Evolutionary conservation across 768 basidiomycete genomes (phyloP).

Genomic region (Hebeloma cylindrosporum): DNA sequence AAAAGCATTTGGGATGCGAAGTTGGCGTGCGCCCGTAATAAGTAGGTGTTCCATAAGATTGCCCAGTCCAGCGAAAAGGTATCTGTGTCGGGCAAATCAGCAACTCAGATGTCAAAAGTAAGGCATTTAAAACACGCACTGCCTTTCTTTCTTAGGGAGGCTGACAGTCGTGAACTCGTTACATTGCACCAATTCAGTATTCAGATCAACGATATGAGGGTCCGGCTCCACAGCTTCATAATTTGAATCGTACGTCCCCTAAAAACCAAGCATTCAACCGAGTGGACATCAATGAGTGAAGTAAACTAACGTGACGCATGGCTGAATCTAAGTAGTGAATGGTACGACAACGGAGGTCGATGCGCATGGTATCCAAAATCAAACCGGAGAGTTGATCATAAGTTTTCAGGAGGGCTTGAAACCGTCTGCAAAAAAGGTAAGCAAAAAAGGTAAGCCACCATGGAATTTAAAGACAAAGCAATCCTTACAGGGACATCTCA

Average conservation of each 20-base stretch:
- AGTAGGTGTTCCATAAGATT: constrained; percentile 83
- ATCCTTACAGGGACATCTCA: constrained; percentile 84
- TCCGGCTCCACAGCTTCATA: constrained; percentile 91
- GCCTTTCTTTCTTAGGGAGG: constrained; percentile 62
- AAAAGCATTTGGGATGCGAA: constrained; percentile 66
- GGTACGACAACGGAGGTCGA: constrained; percentile 83
- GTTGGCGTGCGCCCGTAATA: constrained; percentile 68
- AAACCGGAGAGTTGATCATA: constrained; percentile 88
- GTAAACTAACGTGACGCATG: constrained; percentile 62
- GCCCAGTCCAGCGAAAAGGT: constrained; percentile 84
- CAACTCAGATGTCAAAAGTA: background rate
- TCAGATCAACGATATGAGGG: constrained; percentile 83
- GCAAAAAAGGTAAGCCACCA: background rate
- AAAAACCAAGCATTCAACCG: constrained; percentile 5
- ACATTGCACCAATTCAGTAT: constrained; percentile 71
- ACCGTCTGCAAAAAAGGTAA: constrained; percentile 58
- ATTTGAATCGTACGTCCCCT: constrained; percentile 86
- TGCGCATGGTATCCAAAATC: constrained; percentile 82
- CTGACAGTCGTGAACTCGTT: constrained; percentile 68
- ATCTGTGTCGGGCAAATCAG: constrained; percentile 46
- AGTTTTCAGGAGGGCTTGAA: constrained; percentile 86
- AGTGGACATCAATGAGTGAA: background rate
- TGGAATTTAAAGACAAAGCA: constrained; percentile 5
- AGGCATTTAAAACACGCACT: constrained; percentile 44
- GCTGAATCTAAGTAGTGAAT: constrained; percentile 81